Base-by-base conservation (phyloP, 129 eudicot species). In the Mikania micrantha region DNA sequence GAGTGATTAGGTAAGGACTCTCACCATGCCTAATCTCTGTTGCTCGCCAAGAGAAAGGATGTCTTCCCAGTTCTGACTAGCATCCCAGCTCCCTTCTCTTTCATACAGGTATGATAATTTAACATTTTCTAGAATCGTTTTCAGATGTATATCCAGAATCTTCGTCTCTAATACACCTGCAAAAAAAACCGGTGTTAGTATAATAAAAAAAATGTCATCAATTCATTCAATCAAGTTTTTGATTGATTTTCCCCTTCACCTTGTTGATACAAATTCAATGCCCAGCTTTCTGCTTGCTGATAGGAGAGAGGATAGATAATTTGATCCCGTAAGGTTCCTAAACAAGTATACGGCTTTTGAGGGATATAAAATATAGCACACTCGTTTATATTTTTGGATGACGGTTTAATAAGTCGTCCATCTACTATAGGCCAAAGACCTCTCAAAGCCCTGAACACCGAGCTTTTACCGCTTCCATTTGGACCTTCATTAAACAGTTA, bases 381-480 rank as follows among this genome's bases (percentile, higher is more conserved):
- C 39, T 70, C 78, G 27, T 80, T 76, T 60, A 77, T 48, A 59
- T 64, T 72, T 38, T 77, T 82, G 25, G 72, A 29, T 22, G 96
- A 39, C 12, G 98, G 98, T 81, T 75, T 88, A 27, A 78, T 34
- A 47, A 88, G 87, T 67, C 64, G 84, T 79, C 98, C 98, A 21
- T 74, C 85, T 25, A 77, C 92, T 58, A 86, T 81, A 4, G 98
- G 96, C 98, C 98, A 93, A 69, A 93, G 90, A 61, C 89, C 98
- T 34, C 98, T 73, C 2, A 93, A 87, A 74, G 81, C 96, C 77
- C 98, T 86, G 88, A 93, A 93, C 48, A 93, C 79, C 1, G 98
- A 93, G 80, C 98, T 93, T 77, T 93, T 93, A 24, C 98, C 98
- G 66, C 98, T 93, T 66, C 98, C 98, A 70, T 93, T 93, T 66